Conservation (phyloP, 1,284 basidiomycete species). For the Wallemia mellicola region DNA sequence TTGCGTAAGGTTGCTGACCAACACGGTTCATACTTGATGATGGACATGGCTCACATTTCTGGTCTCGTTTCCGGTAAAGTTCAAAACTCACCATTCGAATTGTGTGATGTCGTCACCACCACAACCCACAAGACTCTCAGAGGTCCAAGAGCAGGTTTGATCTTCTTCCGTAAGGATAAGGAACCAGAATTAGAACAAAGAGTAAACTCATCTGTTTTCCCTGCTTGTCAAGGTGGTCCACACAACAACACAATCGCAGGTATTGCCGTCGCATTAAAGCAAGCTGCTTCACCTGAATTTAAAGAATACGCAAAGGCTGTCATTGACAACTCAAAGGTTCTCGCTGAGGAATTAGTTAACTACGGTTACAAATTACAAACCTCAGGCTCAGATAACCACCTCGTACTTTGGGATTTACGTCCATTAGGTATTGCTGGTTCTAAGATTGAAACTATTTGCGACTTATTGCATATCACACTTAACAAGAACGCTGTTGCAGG, state of each 20-base stretch:
- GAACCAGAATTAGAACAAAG: conserved; percentile 65
- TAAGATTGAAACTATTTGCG: conserved; percentile 97
- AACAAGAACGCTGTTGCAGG: conserved; percentile 75
- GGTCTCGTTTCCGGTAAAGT: conserved; percentile 84
- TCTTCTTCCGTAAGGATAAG: conserved; percentile 94
- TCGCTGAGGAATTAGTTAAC: conserved; percentile 37
- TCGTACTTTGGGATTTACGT: conserved; percentile 90
- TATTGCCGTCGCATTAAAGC: conserved; percentile 79
- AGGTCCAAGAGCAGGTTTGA: conserved; percentile 86
- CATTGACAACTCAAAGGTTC: conserved; percentile 50
- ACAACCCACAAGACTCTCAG: conserved; percentile 98
- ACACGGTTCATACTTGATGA: conserved; percentile 75
- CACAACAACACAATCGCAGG: conserved; percentile 98
- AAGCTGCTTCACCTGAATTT: conserved; percentile 70
- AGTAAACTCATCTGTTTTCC: conserved; percentile 96
- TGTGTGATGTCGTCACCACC: conserved; percentile 90
- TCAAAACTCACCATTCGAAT: conserved; percentile 74
- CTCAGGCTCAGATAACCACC: conserved; percentile 86
- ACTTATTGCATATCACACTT: conserved; percentile 67
- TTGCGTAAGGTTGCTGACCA: conserved; percentile 56
- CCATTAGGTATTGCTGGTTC: conserved; percentile 82
- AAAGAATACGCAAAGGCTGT: conserved; percentile 84
- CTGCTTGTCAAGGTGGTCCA: conserved; percentile 97
- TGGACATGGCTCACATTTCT: conserved; percentile 91
- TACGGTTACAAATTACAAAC: conserved; percentile 80